A percentile compares a stretch with the other conserved stretches of the same genome.
phyloP scores from a whole-genome alignment of 768 basidiomycete species.

The Podaxis pistillaris region DNA sequence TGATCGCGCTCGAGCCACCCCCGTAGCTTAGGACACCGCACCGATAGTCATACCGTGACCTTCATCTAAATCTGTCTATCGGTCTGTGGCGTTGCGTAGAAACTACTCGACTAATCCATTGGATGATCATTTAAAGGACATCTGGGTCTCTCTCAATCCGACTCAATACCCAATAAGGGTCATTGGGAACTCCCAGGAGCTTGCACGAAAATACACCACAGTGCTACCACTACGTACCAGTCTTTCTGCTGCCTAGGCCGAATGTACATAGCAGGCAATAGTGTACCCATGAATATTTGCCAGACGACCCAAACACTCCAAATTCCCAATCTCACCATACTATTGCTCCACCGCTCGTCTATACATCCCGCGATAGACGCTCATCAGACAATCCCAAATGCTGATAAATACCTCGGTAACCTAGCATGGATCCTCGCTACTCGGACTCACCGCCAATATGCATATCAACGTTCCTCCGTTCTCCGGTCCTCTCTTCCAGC shows the following conservation, averaged over 20 bases:
- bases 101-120: background rate
- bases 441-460: background rate
- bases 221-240: background rate
- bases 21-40: background rate
- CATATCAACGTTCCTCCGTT: background rate
- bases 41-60: background rate
- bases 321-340: background rate
- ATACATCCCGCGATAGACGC: background rate
- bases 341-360: background rate
- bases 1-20: conserved; percentile 8
- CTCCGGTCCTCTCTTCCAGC: background rate
- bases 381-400: background rate
- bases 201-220: background rate
- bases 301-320: background rate
- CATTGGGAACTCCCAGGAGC: background rate
- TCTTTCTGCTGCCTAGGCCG: background rate
- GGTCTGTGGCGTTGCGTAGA: background rate
- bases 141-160: background rate
- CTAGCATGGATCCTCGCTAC: background rate
- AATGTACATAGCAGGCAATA: background rate
- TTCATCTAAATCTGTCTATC: background rate
- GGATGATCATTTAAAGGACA: background rate
- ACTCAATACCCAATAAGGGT: background rate
- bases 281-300: background rate
- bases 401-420: background rate